Evolutionary conservation across 345 rosid species (phyloP).

Genomic region (Lagerstroemia speciosa): DNA sequence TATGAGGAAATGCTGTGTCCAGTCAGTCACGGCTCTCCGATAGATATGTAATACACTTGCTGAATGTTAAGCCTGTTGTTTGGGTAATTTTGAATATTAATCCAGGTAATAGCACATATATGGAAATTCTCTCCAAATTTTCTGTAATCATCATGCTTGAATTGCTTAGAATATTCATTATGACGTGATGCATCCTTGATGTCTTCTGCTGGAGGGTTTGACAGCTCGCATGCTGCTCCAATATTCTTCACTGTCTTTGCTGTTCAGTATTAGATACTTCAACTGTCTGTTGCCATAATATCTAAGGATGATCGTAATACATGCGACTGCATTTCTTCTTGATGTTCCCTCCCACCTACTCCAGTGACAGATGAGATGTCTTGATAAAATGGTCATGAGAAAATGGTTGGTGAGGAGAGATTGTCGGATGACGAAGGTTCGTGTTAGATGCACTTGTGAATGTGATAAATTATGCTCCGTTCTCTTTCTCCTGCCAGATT

Average conservation of each 20-base stretch:
- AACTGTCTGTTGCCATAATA: background rate
- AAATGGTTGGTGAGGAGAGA: background rate
- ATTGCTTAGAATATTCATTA: background rate
- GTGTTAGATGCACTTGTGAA: background rate
- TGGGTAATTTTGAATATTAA: background rate
- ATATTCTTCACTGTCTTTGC: no score
- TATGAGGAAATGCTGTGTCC: background rate
- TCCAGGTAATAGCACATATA: background rate
- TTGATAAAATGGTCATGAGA: background rate
- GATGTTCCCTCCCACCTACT: background rate
- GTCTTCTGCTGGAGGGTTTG: background rate
- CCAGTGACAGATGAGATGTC: background rate
- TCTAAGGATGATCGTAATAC: background rate
- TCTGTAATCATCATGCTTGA: background rate
- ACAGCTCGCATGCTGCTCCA: background rate
- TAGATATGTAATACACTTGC: background rate
- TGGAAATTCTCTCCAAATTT: background rate
- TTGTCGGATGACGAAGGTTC: background rate
- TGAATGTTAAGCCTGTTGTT: background rate
- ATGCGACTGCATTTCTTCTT: background rate
- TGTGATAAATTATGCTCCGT: background rate
- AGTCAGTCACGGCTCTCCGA: background rate
- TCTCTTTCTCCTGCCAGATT: background rate
- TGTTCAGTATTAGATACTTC: no score
- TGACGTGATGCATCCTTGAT: no score